Conservation (phyloP, 1,284 basidiomycete species). For the Rhodotorula sp. region DNA sequence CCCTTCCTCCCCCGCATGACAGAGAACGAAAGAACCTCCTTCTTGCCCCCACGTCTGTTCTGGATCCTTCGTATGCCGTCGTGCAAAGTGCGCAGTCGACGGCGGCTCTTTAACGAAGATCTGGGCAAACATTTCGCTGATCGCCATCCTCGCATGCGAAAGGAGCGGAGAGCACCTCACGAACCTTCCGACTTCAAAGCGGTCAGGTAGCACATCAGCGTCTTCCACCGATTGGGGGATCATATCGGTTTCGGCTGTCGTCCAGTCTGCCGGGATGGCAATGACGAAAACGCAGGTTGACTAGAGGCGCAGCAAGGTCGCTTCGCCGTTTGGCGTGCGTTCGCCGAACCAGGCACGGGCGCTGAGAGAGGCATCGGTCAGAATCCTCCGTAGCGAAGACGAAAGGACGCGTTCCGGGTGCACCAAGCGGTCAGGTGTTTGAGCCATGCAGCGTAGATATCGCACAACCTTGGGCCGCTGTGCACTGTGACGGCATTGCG, state of each 20-base stretch:
- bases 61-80: background rate
- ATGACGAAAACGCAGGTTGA: slow-evolving; percentile 1
- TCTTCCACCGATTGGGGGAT: slow-evolving; percentile 10
- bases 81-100: slow-evolving; percentile 3
- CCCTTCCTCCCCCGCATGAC: slow-evolving; percentile 15
- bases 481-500: slow-evolving; percentile 1
- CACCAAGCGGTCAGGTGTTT: slow-evolving; percentile 11
- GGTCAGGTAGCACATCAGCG: slow-evolving; percentile 4
- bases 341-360: slow-evolving; percentile 26
- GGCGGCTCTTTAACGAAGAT: slow-evolving; percentile 23
- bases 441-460: slow-evolving; percentile 19
- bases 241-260: background rate
- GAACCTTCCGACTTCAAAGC: background rate
- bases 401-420: background rate
- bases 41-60: slow-evolving; percentile 7
- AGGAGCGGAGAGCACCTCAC: background rate
- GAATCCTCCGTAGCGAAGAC: too few relatives aligned
- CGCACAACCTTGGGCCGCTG: slow-evolving; percentile 8
- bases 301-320: slow-evolving; percentile 24
- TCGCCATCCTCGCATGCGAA: too few relatives aligned
- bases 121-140: background rate
- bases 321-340: slow-evolving; percentile 1
- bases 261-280: slow-evolving; percentile 18
- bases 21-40: slow-evolving; percentile 10
- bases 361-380: background rate